A percentile compares a stretch with the other conserved stretches of the same genome.
Conservation (phyloP, 2,329 filamentous ascomycete genomes). For the Aspergillus chevalieri region DNA sequence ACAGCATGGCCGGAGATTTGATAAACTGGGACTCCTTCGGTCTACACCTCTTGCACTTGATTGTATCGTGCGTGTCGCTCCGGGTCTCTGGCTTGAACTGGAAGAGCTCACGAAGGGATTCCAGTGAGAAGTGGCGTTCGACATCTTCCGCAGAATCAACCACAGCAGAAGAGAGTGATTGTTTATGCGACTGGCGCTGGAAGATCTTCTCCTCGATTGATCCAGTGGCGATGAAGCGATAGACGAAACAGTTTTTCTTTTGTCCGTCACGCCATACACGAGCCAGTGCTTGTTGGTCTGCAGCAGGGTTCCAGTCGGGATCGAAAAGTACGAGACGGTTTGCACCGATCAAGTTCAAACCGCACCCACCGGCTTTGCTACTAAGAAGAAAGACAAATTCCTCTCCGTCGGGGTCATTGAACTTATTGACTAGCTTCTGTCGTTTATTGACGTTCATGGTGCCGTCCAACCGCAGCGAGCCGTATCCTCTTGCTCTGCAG, state of each 20-base stretch:
- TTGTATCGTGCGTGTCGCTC: slow-evolving; percentile 95
- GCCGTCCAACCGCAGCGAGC: slow-evolving; percentile 81
- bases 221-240: slow-evolving; percentile 96
- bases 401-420: slow-evolving; percentile 83
- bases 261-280: slow-evolving; percentile 98
- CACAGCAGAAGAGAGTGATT: slow-evolving; percentile 90
- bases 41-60: slow-evolving; percentile 94
- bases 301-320: slow-evolving; percentile 95
- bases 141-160: slow-evolving; percentile 96
- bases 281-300: slow-evolving; percentile 92
- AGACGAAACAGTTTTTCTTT: slow-evolving; percentile 99
- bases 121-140: slow-evolving; percentile 89
- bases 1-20: slow-evolving; percentile 90
- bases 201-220: slow-evolving; percentile 99
- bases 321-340: slow-evolving; percentile 95
- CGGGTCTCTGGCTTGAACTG: slow-evolving; percentile 79
- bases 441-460: slow-evolving; percentile 98
- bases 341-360: slow-evolving; percentile 89
- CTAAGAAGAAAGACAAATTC: slow-evolving; percentile 96
- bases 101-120: slow-evolving; percentile 87
- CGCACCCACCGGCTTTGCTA: slow-evolving; percentile 93
- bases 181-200: slow-evolving; percentile 96
- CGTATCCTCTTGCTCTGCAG: slow-evolving; percentile 78
- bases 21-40: slow-evolving; percentile 79
- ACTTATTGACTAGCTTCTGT: slow-evolving; percentile 93